Conservation (phyloP, 805 yeast species). For the Candida sithepensis region DNA sequence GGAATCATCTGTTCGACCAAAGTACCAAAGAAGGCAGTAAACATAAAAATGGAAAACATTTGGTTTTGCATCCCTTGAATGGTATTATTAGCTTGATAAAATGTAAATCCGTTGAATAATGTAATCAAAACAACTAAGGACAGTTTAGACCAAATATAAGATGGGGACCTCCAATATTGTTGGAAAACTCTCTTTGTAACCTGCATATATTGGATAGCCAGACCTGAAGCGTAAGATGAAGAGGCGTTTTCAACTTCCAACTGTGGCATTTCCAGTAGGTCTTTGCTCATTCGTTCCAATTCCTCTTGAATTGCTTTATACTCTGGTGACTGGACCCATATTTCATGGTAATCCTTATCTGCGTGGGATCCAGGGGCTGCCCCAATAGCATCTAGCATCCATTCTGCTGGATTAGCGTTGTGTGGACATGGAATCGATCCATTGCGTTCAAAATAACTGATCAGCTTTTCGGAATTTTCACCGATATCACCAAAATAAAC, state of each 20-base stretch:
- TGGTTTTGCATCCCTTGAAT: slow-evolving; percentile 72
- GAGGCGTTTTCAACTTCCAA: slow-evolving; percentile 31
- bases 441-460: slow-evolving; percentile 57
- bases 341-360: slow-evolving; percentile 61
- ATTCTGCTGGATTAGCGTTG: slow-evolving; percentile 76
- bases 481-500: slow-evolving; percentile 74
- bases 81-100: slow-evolving; percentile 56
- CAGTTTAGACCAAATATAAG: slow-evolving; percentile 52
- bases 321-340: slow-evolving; percentile 69
- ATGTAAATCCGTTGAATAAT: slow-evolving; percentile 63
- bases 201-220: slow-evolving; percentile 36
- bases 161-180: slow-evolving; percentile 62
- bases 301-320: slow-evolving; percentile 52
- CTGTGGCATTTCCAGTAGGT: slow-evolving; percentile 39
- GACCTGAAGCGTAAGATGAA: slow-evolving; percentile 41
- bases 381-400: slow-evolving; percentile 83
- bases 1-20: slow-evolving; percentile 60
- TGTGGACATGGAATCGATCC: slow-evolving; percentile 65
- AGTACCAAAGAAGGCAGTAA: slow-evolving; percentile 49
- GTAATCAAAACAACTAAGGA: slow-evolving; percentile 48
- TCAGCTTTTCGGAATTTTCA: slow-evolving; percentile 45
- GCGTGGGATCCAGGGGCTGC: slow-evolving; percentile 76
- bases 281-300: slow-evolving; percentile 52
- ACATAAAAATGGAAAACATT: slow-evolving; percentile 71
- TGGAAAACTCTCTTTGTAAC: slow-evolving; percentile 47